Base-by-base conservation (phyloP, 2,329 filamentous ascomycete species). In the Pseudopithomyces maydicus region DNA sequence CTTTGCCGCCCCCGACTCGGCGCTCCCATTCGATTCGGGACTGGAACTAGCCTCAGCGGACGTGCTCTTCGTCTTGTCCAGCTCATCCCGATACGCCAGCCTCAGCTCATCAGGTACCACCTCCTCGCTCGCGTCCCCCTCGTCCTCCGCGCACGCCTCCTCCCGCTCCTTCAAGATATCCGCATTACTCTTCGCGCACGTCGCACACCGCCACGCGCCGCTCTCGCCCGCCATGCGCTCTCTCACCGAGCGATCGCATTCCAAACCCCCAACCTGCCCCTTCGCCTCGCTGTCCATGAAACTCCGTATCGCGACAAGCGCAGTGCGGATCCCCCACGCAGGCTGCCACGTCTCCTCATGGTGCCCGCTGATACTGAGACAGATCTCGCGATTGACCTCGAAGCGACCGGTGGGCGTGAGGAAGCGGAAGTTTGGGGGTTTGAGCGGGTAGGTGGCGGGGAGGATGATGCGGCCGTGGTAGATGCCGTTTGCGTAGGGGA, bases 261-360 rank as follows among this genome's bases (percentile, higher is more conserved):
- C 93, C 67, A 98, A 81, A 0, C 95, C 95, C 12, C 95, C 95
- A 1, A 99, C 81, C 79, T 98, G 95, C 1, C 95, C 95, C 66
- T 85, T 87, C 8, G 90, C 88, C 65, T 94, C 91, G 2, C 90
- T 93, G 74, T 96, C 92, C 92, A 99, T 98, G 76, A 97, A 97
- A 66, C 86, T 90, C 53, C 95, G 81, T 47, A 98, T 86, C 6
- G 87, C 87, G 4, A 87, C 81, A 55, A 99, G 79, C 15, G 95
- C 94, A 3, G 95, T 98, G 57, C 95, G 85, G 10, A 99, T 89
- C 0, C 95, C 95, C 95, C 95, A 99, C 0, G 95, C 95, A 0
- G 95, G 95, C 82, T 97, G 94, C 95, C 95, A 99, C 15, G 91
- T 96, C 80, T 98, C 95, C 76, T 98, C 95, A 78, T 99, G 95